Conservation (phyloP, 768 basidiomycete genomes). For the Mycena venus region DNA sequence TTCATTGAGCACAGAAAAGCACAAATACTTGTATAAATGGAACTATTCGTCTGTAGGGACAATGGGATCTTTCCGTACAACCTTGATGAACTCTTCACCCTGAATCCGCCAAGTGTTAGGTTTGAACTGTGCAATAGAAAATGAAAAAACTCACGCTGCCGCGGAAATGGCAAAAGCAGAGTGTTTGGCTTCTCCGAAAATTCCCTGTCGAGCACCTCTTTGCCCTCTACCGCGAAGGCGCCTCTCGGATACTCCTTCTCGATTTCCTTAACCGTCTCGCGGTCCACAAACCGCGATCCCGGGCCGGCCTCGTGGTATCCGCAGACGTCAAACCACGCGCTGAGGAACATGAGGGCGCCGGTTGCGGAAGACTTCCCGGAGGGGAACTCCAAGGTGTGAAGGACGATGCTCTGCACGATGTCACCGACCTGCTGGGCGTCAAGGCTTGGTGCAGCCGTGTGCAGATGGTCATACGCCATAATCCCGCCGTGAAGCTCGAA, state of each 20-base stretch:
- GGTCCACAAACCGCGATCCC: conserved; percentile 21
- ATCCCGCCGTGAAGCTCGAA: conserved; percentile 26
- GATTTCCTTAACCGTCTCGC: conserved; percentile 34
- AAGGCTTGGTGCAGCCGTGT: conserved; percentile 4
- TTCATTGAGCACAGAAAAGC: too few species aligned
- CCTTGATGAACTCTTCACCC: not conserved
- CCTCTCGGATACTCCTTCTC: conserved; percentile 33
- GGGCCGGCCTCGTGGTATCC: conserved; percentile 29
- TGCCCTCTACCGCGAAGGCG: conserved; percentile 10
- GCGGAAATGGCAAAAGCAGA: conserved; percentile 25
- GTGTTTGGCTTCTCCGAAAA: conserved; percentile 29
- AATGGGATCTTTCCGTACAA: not conserved
- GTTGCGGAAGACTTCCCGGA: conserved; percentile 33
- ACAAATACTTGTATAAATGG: not conserved
- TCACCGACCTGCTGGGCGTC: conserved; percentile 27
- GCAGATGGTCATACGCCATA: conserved; percentile 23
- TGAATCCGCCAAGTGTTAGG: not conserved
- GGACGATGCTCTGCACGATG: conserved; percentile 37
- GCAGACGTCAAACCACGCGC: conserved; percentile 31
- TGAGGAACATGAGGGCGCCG: conserved; percentile 27
- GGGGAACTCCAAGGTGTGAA: conserved; percentile 29
- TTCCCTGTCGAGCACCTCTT: conserved; percentile 16
- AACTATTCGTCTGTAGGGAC: conserved; percentile 3
- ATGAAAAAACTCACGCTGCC: conserved; percentile 6
- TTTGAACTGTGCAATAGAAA: not conserved